Base-by-base conservation (phyloP, 352 stramenopile genomes). In the Aphanomyces euteiches region DNA sequence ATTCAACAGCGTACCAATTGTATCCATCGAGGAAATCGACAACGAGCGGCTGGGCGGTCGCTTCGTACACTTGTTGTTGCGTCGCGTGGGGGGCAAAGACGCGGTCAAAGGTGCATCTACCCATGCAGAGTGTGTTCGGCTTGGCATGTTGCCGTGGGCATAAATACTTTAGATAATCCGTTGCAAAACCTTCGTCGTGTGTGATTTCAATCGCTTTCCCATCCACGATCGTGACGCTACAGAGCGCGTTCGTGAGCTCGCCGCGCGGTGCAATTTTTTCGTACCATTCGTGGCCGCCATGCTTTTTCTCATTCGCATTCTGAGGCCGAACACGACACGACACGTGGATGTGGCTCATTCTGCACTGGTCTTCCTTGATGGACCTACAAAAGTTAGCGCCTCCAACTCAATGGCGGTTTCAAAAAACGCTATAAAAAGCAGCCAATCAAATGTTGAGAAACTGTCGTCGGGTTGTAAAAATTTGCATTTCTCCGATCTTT, bases 241-340 rank as follows among this genome's bases (percentile, higher is more conserved):
- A 58, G 1, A 53, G 28, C 28, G 28, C 28, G 28, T 28, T 28
- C 28, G 28, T 28, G 28, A 28, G 28, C 28, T 28, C 28, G 28
- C 28, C 28, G 28, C 28, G 28, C 28, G 28, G n/a, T n/a, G 50
- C 50, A 58, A n/a, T n/a, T n/a, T 28, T 28, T 28, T 28, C 28
- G 28, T 67, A 90, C 84, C 84, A 92, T 77, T 85, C 75, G 0
- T 76, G 69, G 0, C 83, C 85, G 41, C 78, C 80, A 71, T 89
- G 79, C 28, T 80, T 78, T 50, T 83, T 88, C 65, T 92, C 85
- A 34, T 89, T 75, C 43, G 81, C 72, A 67, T 93, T 95, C 69
- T 92, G 82, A 45, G 89, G 85, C 7, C 85, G 80, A 13, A 96
- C 75, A 3, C 88, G 83, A 28, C 85, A 95, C 39, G 82, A 90